These are phyloP conservation scores for Euryodendron excelsum DNA, from an alignment of 148 eudicot genomes.

Conservation along the genomic window DNA sequence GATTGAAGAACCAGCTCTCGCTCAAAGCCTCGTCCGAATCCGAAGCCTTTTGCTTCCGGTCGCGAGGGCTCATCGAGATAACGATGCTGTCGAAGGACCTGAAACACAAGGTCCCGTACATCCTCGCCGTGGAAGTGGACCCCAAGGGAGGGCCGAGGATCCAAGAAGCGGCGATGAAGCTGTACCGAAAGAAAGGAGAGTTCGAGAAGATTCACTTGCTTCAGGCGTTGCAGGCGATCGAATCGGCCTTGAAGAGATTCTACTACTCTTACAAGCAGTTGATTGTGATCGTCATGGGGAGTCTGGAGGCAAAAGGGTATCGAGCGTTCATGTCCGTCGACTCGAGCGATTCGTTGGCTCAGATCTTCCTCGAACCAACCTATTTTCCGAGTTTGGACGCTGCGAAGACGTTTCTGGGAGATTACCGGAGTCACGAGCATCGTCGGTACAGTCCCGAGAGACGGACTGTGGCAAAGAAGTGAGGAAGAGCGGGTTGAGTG, in stretches of 20 bases:
- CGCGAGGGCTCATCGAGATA: conserved; percentile 45
- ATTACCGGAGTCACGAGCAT: conserved; percentile 47
- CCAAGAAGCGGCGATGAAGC: conserved; percentile 74
- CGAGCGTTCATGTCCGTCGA: conserved; percentile 23
- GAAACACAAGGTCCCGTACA: conserved; percentile 56
- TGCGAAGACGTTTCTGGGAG: conserved; percentile 80
- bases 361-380: conserved; percentile 68
- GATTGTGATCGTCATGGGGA: conserved; percentile 60
- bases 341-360: conserved; percentile 47
- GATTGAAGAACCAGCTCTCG: conserved; percentile 44
- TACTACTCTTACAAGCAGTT: conserved; percentile 65
- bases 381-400: conserved; percentile 89
- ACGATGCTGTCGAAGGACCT: conserved; percentile 58
- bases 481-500: too few relatives aligned
- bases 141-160: conserved; percentile 77
- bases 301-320: conserved; percentile 61
- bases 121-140: conserved; percentile 67
- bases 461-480: not conserved
- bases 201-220: conserved; percentile 58
- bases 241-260: conserved; percentile 62
- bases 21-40: conserved; percentile 45
- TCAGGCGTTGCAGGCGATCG: conserved; percentile 74
- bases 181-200: conserved; percentile 45
- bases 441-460: conserved; percentile 5
- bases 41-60: conserved; percentile 67